Conservation (phyloP, 2,329 filamentous ascomycete species). For the Calonectria pteridis region DNA sequence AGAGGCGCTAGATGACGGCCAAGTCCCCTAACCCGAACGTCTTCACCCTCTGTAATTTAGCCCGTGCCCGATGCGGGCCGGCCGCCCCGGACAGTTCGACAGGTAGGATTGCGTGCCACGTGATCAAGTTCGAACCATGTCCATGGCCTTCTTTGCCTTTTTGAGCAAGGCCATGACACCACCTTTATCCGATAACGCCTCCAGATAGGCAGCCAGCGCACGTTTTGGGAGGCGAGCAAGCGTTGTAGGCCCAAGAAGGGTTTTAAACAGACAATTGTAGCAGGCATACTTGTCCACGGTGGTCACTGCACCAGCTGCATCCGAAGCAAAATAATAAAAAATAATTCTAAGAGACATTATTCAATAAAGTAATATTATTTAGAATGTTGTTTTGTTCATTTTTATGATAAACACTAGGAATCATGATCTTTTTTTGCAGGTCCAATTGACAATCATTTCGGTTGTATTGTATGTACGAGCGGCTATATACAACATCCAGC, state of each 20-base stretch:
- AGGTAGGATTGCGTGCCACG: conserved; percentile 9
- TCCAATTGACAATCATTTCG: not conserved
- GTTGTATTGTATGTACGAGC: not conserved
- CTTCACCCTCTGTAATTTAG: conserved; percentile 16
- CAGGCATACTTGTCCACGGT: not conserved
- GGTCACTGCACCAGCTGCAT: not conserved
- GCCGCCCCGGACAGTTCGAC: conserved; percentile 9
- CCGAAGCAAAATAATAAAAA: not conserved
- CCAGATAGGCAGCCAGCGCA: not conserved
- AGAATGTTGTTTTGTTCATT: not conserved
- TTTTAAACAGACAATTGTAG: not conserved
- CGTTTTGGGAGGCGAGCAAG: not conserved
- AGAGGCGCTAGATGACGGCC: not conserved
- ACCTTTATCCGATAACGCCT: not conserved
- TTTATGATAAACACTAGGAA: not conserved
- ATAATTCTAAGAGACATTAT: not conserved
- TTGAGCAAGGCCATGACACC: conserved; percentile 14
- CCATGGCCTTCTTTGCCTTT: conserved; percentile 19
- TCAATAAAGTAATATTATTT: too few relatives aligned
- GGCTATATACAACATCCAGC: not conserved
- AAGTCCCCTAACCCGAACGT: not conserved
- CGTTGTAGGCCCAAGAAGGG: not conserved
- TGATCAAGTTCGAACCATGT: conserved; percentile 21
- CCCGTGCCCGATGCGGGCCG: conserved; percentile 16
- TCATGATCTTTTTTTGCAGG: not conserved